These are phyloP conservation scores for Cercophora scortea DNA, from an alignment of 495 filamentous ascomycete genomes.

Conservation along the genomic window DNA sequence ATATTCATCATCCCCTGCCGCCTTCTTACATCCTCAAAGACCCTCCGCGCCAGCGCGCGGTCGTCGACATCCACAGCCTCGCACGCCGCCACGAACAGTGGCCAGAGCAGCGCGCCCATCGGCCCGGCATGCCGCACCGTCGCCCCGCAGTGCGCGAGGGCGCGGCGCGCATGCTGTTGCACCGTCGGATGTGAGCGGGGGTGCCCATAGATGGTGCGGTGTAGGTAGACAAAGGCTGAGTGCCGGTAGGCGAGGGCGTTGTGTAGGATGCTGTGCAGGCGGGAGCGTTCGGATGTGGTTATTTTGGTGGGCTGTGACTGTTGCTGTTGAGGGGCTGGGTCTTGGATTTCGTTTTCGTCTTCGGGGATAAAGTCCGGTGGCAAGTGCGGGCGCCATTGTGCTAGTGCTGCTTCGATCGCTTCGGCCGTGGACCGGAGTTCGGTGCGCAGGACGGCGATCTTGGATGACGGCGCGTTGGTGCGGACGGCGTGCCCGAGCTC, in stretches of 20 bases:
- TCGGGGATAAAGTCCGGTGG: conserved; percentile 22
- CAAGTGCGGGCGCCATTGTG: conserved; percentile 44
- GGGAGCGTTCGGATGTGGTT: conserved; percentile 15
- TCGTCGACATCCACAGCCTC: conserved; percentile 40
- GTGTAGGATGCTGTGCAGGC: conserved; percentile 43
- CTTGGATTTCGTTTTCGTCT: background rate
- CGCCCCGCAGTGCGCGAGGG: conserved; percentile 43
- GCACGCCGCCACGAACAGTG: conserved; percentile 51
- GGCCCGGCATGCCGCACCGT: conserved; percentile 46
- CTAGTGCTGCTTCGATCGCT: conserved; percentile 49
- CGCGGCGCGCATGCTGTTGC: conserved; percentile 41
- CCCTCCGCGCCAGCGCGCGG: conserved; percentile 33
- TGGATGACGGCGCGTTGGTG: conserved; percentile 28
- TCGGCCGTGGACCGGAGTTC: conserved; percentile 48
- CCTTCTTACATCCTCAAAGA: conserved; percentile 41
- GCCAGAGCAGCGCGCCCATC: conserved; percentile 55
- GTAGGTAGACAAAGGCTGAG: conserved; percentile 53
- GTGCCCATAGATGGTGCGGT: conserved; percentile 44
- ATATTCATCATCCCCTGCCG: conserved; percentile 58
- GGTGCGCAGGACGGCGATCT: conserved; percentile 44
- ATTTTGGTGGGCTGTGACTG: background rate
- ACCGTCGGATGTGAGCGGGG: conserved; percentile 37
- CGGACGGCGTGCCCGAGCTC: conserved; percentile 39
- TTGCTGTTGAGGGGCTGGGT: background rate
- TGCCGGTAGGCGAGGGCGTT: conserved; percentile 57